Evolutionary conservation across 495 filamentous ascomycete genomes (phyloP).

Genomic region (Amniculicola lignicola): DNA sequence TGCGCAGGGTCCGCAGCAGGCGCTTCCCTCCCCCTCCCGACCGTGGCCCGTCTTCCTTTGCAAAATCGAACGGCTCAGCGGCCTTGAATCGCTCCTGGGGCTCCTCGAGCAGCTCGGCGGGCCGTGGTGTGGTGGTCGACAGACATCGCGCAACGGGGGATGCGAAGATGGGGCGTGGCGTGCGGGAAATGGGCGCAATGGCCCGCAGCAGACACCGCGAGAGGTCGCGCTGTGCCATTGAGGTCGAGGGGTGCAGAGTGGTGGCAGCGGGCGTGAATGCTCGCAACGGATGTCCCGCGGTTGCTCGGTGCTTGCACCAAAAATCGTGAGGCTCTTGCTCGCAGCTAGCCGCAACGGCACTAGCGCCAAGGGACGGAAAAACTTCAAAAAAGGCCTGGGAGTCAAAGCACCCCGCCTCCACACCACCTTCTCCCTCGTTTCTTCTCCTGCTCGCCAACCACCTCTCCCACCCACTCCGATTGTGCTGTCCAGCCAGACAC

Average conservation of each 20-base stretch:
- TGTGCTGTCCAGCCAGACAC: constrained; percentile 22
- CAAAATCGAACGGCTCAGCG: constrained; percentile 27
- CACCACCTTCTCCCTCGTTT: constrained; percentile 5
- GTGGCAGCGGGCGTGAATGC: not conserved
- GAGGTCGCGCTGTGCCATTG: constrained; percentile 20
- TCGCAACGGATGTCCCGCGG: not conserved
- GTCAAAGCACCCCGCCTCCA: constrained; percentile 8
- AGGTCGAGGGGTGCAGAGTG: not conserved
- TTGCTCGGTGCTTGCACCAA: constrained; percentile 1
- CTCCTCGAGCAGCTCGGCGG: constrained; percentile 20
- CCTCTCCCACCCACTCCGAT: not conserved
- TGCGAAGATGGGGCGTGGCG: constrained; percentile 12
- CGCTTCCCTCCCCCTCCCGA: constrained; percentile 41
- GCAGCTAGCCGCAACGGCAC: not conserved
- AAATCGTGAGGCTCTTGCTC: not conserved
- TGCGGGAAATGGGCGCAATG: constrained; percentile 4
- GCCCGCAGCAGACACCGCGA: constrained; percentile 16
- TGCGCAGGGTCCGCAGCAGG: constrained; percentile 56
- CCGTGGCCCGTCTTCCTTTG: not conserved
- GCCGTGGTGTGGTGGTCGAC: constrained; percentile 17
- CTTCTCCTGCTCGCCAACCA: not conserved
- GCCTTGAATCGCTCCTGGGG: constrained; percentile 18
- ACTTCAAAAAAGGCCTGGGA: not conserved
- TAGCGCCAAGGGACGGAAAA: not conserved
- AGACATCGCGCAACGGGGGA: constrained; percentile 16